A percentile compares a stretch with the other conserved stretches of the same genome.
These are phyloP conservation scores for Haplosporangium sp. DNA, from an alignment of 371 early-diverging fungal genomes.

Conservation along the genomic window DNA sequence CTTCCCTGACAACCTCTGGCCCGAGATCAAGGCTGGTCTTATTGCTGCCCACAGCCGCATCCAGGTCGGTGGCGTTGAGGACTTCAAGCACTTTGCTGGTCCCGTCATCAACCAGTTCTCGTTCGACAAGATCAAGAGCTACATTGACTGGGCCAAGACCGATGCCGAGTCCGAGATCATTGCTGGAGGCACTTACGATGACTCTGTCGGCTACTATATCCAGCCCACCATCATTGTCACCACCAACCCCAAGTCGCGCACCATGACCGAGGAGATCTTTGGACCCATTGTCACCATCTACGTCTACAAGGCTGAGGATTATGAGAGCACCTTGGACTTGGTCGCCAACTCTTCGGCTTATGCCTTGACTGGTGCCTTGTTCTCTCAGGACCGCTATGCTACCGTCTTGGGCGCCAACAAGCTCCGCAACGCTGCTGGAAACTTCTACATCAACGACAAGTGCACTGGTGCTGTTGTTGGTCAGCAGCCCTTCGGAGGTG, in stretches of 20 bases:
- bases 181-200: slow-evolving; percentile 86
- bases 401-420: slow-evolving; percentile 76
- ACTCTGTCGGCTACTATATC: slow-evolving; percentile 90
- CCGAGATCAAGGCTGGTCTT: slow-evolving; percentile 78
- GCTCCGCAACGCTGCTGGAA: slow-evolving; percentile 92
- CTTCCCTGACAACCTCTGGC: slow-evolving; percentile 86
- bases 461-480: slow-evolving; percentile 98
- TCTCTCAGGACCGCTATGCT: slow-evolving; percentile 88
- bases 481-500: slow-evolving; percentile 98
- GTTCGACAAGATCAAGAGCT: slow-evolving; percentile 93
- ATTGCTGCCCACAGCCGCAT: slow-evolving; percentile 77
- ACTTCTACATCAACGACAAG: slow-evolving; percentile 99
- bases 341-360: slow-evolving; percentile 87
- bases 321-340: slow-evolving; percentile 77
- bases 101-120: slow-evolving; percentile 90
- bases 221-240: slow-evolving; percentile 94
- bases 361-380: slow-evolving; percentile 90
- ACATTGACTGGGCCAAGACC: slow-evolving; percentile 81
- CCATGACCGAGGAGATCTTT: slow-evolving; percentile 96
- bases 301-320: slow-evolving; percentile 86
- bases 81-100: slow-evolving; percentile 72
- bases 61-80: slow-evolving; percentile 86
- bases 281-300: slow-evolving; percentile 97
- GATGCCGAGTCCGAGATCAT: slow-evolving; percentile 77
- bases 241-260: slow-evolving; percentile 86